Base-by-base conservation (phyloP, 2,329 filamentous ascomycete species). In the Annulohypoxylon truncatum region DNA sequence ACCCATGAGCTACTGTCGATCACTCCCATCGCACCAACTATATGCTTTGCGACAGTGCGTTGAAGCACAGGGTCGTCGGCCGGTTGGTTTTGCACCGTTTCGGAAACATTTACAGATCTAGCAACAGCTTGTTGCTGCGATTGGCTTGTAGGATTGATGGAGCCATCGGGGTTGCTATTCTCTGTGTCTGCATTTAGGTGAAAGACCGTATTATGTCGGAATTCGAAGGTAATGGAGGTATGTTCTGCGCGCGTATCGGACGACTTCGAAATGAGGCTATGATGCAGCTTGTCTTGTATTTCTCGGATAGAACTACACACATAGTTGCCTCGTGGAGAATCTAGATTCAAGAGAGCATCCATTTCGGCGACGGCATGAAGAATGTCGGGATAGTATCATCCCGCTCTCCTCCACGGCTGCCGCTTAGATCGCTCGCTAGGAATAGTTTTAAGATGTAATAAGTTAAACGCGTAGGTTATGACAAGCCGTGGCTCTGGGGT, bases 1-100 rank as follows among this genome's bases (percentile, higher is more conserved):
- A 71, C 73, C 86, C 86, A 89, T 0, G 74, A 75, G 67, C 85
- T 85, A 12, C 77, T 78, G 66, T 89, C 86, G 2, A 81, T 77
- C 6, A 75, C 74, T 22, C 81, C 77, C 12, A 88, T 69, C 2
- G 78, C 76, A 9, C 72, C 73, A 29, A 83, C 76, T 64, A 89
- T 82, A 54, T 84, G 79, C 68, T 82, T 83, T 7, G 84, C 81
- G 28, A 87, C 80, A 1, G 80, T 77, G 58, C 78, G 81, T 71
- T 88, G 87, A 31, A 84, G 74, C 0, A 76, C 73, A 0, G 84
- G 83, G 60, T 85, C 78, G 53, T 84, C 81, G 33, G 77, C 73
- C 0, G 83, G 81, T 74, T 87, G 86, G 68, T 82, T 82, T 69
- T 81, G 77, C 13, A 87, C 68, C 0, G 80, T 78, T 38, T 87